These are phyloP conservation scores for Pyrrhoderma lamaoense DNA, from an alignment of 1,284 basidiomycete genomes.

Conservation along the genomic window DNA sequence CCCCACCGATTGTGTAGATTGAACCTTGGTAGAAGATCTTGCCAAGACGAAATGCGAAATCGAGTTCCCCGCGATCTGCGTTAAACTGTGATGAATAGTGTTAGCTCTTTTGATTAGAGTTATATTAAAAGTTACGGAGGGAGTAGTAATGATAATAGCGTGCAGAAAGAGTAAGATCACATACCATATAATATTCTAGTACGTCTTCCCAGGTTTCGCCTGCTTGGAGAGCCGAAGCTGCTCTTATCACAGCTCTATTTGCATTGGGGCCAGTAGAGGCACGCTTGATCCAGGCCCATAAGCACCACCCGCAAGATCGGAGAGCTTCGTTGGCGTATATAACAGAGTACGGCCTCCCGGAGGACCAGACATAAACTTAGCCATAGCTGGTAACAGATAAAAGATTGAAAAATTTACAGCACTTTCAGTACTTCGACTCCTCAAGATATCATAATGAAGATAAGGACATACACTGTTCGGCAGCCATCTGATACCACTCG, in stretches of 20 bases:
- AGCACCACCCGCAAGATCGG: constrained; percentile 86
- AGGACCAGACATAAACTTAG: constrained; percentile 74
- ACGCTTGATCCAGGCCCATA: constrained; percentile 92
- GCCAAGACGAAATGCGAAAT: constrained; percentile 82
- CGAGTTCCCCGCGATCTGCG: constrained; percentile 80
- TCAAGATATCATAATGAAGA: background rate
- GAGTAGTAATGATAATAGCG: constrained; percentile 6
- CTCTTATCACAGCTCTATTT: constrained; percentile 72
- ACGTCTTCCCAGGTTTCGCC: constrained; percentile 92
- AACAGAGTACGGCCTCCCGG: constrained; percentile 87
- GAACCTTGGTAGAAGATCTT: constrained; percentile 93
- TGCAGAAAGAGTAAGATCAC: constrained; percentile 18
- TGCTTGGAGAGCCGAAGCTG: constrained; percentile 70
- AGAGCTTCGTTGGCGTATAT: constrained; percentile 74
- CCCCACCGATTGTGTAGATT: constrained; percentile 67
- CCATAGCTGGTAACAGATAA: no score
- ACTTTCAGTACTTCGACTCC: background rate
- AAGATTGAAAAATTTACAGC: no score
- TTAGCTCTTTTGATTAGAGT: no score
- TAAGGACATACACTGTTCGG: constrained; percentile 67
- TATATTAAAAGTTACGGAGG: no score
- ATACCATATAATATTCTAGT: constrained; percentile 81
- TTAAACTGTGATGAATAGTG: constrained; percentile 56
- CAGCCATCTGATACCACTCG: constrained; percentile 82
- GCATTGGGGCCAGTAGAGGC: constrained; percentile 77